phyloP scores from a whole-genome alignment of 495 filamentous ascomycete species.

The Aspergillus sparsus region DNA sequence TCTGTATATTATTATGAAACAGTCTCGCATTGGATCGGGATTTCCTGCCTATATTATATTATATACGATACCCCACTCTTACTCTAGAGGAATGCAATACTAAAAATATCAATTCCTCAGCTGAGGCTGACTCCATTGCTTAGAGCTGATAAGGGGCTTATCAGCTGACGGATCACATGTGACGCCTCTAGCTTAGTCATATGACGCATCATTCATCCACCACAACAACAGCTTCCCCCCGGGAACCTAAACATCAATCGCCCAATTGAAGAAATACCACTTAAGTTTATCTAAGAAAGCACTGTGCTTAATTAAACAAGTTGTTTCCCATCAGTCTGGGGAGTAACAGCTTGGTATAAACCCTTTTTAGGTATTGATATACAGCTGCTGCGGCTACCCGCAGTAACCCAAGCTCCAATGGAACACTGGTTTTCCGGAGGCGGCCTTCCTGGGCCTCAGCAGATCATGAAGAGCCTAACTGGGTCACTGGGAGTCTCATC shows the following conservation, averaged over 20 bases:
- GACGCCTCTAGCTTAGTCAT: conserved; percentile 17
- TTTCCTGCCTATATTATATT: neutral
- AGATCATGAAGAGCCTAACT: conserved; percentile 41
- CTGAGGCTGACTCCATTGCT: neutral
- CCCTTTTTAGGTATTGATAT: too few relatives aligned
- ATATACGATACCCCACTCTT: conserved; percentile 5
- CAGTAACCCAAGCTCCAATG: conserved; percentile 1
- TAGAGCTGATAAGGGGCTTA: conserved; percentile 4
- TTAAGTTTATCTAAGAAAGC: too few relatives aligned
- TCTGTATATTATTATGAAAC: neutral
- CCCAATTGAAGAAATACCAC: too few relatives aligned
- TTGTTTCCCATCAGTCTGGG: too few relatives aligned
- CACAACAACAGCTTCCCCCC: neutral
- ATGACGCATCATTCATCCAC: neutral
- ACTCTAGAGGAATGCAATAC: neutral
- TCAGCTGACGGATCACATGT: conserved; percentile 17
- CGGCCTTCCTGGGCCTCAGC: conserved; percentile 42
- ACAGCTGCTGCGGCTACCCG: too few relatives aligned
- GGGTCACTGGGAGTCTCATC: conserved; percentile 38
- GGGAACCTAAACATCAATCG: too few relatives aligned
- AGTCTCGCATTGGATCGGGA: neutral
- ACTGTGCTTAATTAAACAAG: too few relatives aligned
- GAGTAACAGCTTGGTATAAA: too few relatives aligned
- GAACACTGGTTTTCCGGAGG: conserved; percentile 23
- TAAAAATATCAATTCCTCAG: neutral